Conservation (phyloP, 2,329 filamentous ascomycete species). For the Colletotrichum chlorophyti region DNA sequence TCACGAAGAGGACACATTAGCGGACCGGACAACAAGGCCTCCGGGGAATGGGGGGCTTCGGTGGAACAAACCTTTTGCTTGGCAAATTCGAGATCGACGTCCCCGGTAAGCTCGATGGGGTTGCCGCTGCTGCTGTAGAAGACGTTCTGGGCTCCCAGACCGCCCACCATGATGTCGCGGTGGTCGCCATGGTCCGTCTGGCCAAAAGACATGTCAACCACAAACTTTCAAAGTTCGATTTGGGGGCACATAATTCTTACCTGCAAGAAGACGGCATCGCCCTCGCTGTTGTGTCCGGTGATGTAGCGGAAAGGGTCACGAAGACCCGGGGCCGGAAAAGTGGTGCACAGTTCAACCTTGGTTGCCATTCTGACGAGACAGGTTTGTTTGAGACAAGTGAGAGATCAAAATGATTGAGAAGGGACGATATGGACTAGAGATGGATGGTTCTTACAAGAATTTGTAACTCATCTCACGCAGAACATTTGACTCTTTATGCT, state of each 20-base stretch:
- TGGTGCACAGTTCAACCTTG: background rate
- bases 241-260: too few relatives aligned
- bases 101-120: constrained; percentile 24
- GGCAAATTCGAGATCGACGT: constrained; percentile 26
- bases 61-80: constrained; percentile 13
- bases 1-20: too few relatives aligned
- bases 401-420: too few relatives aligned
- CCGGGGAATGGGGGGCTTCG: too few relatives aligned
- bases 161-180: constrained; percentile 20
- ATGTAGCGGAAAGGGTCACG: background rate
- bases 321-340: background rate
- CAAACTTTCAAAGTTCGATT: too few relatives aligned
- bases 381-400: too few relatives aligned
- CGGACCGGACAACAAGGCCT: too few relatives aligned
- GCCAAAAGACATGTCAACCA: background rate
- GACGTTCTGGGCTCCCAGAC: constrained; percentile 12
- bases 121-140: constrained; percentile 21
- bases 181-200: constrained; percentile 29
- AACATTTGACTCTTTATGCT: too few relatives aligned
- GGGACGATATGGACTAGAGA: too few relatives aligned
- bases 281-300: background rate
- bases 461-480: too few relatives aligned
- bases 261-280: constrained; percentile 14
- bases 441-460: too few relatives aligned
- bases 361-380: background rate